These are phyloP conservation scores for Dendrocalamus latiflorus DNA, from an alignment of 202 grass and related monocot species.

Conservation along the genomic window DNA sequence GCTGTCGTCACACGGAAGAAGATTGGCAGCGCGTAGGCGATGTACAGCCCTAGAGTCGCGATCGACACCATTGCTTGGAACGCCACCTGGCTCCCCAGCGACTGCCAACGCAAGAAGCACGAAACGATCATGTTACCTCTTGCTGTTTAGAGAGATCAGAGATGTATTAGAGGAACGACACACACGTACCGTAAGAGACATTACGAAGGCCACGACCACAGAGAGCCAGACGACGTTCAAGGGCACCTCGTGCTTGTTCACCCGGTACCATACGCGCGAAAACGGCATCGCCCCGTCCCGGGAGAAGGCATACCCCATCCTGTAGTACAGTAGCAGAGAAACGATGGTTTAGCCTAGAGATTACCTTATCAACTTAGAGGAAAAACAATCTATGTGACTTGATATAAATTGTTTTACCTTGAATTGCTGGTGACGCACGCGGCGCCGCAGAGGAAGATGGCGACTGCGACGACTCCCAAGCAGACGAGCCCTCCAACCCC, in stretches of 20 bases:
- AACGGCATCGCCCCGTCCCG: conserved; percentile 70
- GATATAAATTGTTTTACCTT: neutral
- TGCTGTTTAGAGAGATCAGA: neutral
- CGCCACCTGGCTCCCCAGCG: conserved; percentile 55
- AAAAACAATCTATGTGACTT: neutral
- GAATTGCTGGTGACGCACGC: conserved; percentile 55
- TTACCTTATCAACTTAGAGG: no score
- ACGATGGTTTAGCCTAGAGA: neutral
- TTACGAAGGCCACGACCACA: conserved; percentile 39
- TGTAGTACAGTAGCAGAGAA: neutral
- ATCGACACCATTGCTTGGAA: conserved; percentile 79
- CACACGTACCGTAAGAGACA: conserved; percentile 51
- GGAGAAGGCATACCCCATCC: conserved; percentile 78
- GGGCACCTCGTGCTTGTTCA: conserved; percentile 68
- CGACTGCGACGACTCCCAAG: conserved; percentile 47
- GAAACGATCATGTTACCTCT: neutral
- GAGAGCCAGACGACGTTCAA: conserved; percentile 81
- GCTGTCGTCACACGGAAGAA: conserved; percentile 60
- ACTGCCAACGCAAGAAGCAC: conserved; percentile 17
- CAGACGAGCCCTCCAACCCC: conserved; percentile 60
- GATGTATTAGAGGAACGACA: no score
- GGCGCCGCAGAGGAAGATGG: conserved; percentile 59
- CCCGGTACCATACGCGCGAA: conserved; percentile 51
- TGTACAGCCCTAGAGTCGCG: conserved; percentile 49
- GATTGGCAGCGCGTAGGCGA: conserved; percentile 65